Evolutionary conservation across 805 yeast genomes (phyloP).

Genomic region (Kazachstania kunashirensis): DNA sequence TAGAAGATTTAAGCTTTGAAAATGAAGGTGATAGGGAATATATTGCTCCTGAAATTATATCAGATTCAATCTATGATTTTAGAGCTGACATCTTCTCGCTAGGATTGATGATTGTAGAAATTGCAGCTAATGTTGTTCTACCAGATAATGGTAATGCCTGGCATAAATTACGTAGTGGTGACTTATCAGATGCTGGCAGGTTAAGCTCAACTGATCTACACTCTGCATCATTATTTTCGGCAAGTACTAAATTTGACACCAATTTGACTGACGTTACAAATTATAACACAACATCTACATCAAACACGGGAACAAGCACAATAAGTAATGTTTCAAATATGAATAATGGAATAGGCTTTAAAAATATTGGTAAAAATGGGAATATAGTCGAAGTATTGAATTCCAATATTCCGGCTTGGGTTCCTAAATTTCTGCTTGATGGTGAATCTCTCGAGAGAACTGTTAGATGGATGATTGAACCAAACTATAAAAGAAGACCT

Average conservation of each 20-base stretch:
- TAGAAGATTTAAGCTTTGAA: conserved; percentile 53
- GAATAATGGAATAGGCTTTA: too few relatives aligned
- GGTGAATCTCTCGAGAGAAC: conserved; percentile 65
- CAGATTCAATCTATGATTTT: conserved; percentile 71
- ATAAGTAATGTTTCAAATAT: too few relatives aligned
- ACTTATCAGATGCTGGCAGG: conserved; percentile 87
- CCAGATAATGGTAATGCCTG: conserved; percentile 96
- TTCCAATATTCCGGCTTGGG: conserved; percentile 61
- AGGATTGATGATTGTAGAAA: conserved; percentile 86
- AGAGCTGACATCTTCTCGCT: conserved; percentile 94
- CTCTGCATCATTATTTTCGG: conserved; percentile 26
- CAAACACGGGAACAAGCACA: background rate
- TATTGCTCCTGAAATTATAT: conserved; percentile 92
- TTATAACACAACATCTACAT: background rate
- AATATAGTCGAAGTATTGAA: background rate
- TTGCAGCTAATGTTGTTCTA: conserved; percentile 87
- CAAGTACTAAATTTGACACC: conserved; percentile 22
- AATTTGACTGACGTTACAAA: conserved; percentile 16
- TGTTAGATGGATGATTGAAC: conserved; percentile 84
- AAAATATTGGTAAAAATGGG: background rate
- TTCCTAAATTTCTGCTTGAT: conserved; percentile 74
- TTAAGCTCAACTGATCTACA: conserved; percentile 62
- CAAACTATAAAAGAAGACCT: conserved; percentile 75
- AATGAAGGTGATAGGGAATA: conserved; percentile 96
- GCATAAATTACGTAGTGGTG: conserved; percentile 93